Conservation (phyloP, 257 asterid genomes). For the Fraxinus anomala region DNA sequence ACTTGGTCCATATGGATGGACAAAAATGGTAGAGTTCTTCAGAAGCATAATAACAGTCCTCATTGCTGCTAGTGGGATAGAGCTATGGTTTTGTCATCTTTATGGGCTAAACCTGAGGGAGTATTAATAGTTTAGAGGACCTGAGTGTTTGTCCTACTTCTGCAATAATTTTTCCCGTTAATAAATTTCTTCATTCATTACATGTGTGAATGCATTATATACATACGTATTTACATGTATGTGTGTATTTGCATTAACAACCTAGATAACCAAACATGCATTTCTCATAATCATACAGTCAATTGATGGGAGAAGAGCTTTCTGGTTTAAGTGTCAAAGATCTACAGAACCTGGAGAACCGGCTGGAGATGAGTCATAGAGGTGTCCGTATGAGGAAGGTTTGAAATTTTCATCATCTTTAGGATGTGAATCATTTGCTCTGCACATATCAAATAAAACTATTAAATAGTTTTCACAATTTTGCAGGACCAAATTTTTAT, state of each 20-base stretch:
- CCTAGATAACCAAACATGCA: constrained; percentile 12
- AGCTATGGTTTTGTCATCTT: neutral
- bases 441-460: neutral
- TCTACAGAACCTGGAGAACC: constrained; percentile 64
- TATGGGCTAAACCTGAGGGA: constrained; percentile 1
- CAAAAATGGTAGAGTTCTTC: neutral
- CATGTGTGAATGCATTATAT: neutral
- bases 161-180: neutral
- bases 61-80: neutral
- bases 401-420: constrained; percentile 15
- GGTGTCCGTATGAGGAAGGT: constrained; percentile 71
- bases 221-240: neutral
- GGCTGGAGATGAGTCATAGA: constrained; percentile 65
- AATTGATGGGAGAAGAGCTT: constrained; percentile 75
- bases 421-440: neutral
- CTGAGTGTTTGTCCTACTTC: neutral
- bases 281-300: constrained; percentile 39
- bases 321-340: constrained; percentile 59
- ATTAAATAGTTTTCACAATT: constrained; percentile 22
- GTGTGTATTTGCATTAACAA: neutral
- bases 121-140: neutral
- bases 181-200: neutral
- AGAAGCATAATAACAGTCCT: neutral
- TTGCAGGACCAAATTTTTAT: constrained; percentile 60
- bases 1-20: neutral